Evolutionary conservation across 2,329 filamentous ascomycete genomes (phyloP), one percentile per base, ranked within the genome.

Genomic region (Ophiocordyceps sinensis): DNA sequence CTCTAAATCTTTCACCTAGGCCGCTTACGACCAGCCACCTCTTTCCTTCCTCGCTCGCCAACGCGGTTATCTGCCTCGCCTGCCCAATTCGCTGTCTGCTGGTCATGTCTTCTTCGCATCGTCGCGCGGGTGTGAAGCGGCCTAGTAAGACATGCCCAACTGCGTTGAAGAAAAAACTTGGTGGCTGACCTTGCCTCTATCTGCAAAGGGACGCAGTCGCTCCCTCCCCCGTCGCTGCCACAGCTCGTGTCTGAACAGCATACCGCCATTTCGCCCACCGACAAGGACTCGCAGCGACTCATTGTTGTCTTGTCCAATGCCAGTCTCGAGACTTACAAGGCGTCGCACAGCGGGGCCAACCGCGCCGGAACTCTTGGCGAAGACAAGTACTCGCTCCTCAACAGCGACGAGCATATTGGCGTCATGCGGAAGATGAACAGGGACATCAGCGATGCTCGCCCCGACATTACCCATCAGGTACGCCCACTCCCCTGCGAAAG

Each of bases 381-480:
- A 54, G 89, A 95, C 60, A 96, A 96, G 64, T 98, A 94, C 65
- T 94, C 89, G 46, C 71, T 98, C 40, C 79, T 98, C 56, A 98
- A 98, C 71, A 95, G 88, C 64, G 91, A 98, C 58, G 91, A 98
- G 65, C 91, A 98, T 61, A 98, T 98, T 52, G 91, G 91, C 47
- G 84, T 96, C 49, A 94, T 98, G 87, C 82, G 91, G 56, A 98
- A 96, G 71, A 96, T 96, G 89, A 94, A 94, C 61, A 77, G 91
- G 53, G 91, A 98, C 60, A 96, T 98, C 50, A 95, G 88, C 61
- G 91, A 98, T 64, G 91, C 91, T 45, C 79, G 91, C 52, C 91
- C 91, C 36, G 91, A 98, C 64, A 98, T 98, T 56, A 94, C 91
- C 37, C 91, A 98, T 62, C 91, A 96, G 85, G 89, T 95, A 35